These are phyloP conservation scores for Oidiodendron maius DNA, from an alignment of 495 filamentous ascomycete species.

Conservation along the genomic window DNA sequence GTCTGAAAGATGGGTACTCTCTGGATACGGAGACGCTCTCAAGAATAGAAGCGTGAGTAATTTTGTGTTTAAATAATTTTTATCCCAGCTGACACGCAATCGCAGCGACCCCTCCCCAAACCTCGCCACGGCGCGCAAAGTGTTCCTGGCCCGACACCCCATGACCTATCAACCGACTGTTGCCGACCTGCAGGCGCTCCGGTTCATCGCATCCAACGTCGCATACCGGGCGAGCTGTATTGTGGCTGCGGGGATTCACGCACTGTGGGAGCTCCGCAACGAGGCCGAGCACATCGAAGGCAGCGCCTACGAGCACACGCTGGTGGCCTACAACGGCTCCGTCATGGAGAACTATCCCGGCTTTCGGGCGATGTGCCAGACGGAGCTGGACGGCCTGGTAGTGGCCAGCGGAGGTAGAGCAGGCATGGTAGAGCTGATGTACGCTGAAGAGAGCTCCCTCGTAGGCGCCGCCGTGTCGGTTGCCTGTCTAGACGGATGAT, in stretches of 20 bases:
- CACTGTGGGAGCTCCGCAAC: slow-evolving; percentile 52
- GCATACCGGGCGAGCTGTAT: slow-evolving; percentile 56
- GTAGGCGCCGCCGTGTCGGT: slow-evolving; percentile 56
- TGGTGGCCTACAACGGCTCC: slow-evolving; percentile 57
- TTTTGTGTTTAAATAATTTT: background rate
- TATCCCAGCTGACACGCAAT: background rate
- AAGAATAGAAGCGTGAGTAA: slow-evolving; percentile 49
- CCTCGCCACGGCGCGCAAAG: slow-evolving; percentile 9
- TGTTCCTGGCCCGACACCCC: slow-evolving; percentile 35
- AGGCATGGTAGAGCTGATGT: slow-evolving; percentile 42
- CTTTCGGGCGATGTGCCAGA: slow-evolving; percentile 44
- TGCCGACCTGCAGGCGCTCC: slow-evolving; percentile 47
- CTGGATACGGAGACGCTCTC: slow-evolving; percentile 57
- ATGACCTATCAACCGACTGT: slow-evolving; percentile 31
- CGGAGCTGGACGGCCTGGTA: slow-evolving; percentile 43
- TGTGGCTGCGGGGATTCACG: slow-evolving; percentile 55
- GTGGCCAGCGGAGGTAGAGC: slow-evolving; percentile 19
- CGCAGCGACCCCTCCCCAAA: slow-evolving; percentile 3
- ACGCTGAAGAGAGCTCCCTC: slow-evolving; percentile 54
- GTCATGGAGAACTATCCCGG: slow-evolving; percentile 61
- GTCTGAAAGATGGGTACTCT: slow-evolving; percentile 45
- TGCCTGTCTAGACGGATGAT: slow-evolving; percentile 31
- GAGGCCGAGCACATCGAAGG: slow-evolving; percentile 32
- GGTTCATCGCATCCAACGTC: slow-evolving; percentile 46
- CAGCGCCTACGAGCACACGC: slow-evolving; percentile 18